phyloP scores from a whole-genome alignment of 2,329 filamentous ascomycete genomes.

The Penicillium digitatum region DNA sequence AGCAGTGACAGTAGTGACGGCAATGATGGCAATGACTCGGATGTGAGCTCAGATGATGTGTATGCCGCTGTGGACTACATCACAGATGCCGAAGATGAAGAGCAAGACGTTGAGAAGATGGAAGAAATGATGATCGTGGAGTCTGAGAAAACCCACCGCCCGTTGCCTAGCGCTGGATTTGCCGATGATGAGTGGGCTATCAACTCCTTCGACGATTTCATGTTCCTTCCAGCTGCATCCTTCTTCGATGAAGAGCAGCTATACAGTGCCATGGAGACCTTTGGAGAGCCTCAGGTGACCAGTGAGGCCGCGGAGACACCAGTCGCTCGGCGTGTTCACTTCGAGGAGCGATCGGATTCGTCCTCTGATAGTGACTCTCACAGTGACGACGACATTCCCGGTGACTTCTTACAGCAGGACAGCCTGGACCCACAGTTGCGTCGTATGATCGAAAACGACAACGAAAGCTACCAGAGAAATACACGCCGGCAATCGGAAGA shows the following conservation, averaged over 20 bases:
- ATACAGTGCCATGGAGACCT: slow-evolving; percentile 39
- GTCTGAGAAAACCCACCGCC: slow-evolving; percentile 36
- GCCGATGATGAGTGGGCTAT: slow-evolving; percentile 50
- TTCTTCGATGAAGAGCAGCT: slow-evolving; percentile 45
- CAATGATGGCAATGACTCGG: slow-evolving; percentile 35
- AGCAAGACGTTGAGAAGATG: slow-evolving; percentile 70
- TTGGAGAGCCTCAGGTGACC: slow-evolving; percentile 35
- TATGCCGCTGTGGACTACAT: slow-evolving; percentile 77
- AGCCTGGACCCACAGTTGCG: slow-evolving; percentile 68
- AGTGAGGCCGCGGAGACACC: slow-evolving; percentile 43
- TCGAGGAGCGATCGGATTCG: slow-evolving; percentile 60
- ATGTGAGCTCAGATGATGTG: slow-evolving; percentile 58
- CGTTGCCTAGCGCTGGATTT: slow-evolving; percentile 26
- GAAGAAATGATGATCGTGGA: slow-evolving; percentile 71
- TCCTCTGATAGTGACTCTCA: slow-evolving; percentile 55
- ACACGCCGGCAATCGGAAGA: slow-evolving; percentile 37
- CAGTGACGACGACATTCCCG: slow-evolving; percentile 63
- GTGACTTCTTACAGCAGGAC: slow-evolving; percentile 74
- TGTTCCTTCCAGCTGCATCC: slow-evolving; percentile 40
- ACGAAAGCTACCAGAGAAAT: slow-evolving; percentile 28
- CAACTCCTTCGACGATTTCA: slow-evolving; percentile 41
- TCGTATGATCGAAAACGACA: slow-evolving; percentile 67
- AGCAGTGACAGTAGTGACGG: slow-evolving; percentile 32
- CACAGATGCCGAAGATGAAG: slow-evolving; percentile 74
- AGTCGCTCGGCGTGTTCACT: slow-evolving; percentile 65